phyloP scores from a whole-genome alignment of 495 filamentous ascomycete genomes.

The Aspergillus panamensis region DNA sequence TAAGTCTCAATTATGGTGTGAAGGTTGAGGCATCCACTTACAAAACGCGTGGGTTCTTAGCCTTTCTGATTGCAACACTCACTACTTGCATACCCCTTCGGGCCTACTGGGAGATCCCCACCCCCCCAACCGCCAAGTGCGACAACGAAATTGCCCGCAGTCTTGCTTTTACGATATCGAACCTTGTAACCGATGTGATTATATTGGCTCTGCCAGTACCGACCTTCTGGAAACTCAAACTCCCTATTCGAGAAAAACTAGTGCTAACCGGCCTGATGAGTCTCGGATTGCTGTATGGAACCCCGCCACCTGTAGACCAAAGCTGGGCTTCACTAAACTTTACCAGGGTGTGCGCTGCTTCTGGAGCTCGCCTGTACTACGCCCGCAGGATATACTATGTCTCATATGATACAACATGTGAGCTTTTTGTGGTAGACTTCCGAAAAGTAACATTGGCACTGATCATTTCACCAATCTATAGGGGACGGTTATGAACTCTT shows the following conservation, averaged over 20 bases:
- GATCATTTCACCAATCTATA: neutral
- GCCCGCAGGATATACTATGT: constrained; percentile 5
- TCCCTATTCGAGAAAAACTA: constrained; percentile 1
- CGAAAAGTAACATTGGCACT: neutral
- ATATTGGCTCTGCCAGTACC: neutral
- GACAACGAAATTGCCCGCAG: neutral
- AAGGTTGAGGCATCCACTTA: too few species aligned
- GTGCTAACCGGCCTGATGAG: constrained; percentile 3
- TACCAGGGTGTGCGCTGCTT: constrained; percentile 9
- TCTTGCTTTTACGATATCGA: constrained; percentile 4
- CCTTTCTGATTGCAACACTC: constrained; percentile 2
- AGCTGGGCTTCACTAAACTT: neutral
- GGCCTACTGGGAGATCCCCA: constrained; percentile 5
- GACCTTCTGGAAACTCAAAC: constrained; percentile 1
- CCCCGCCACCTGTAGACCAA: too few species aligned
- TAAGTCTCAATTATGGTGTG: neutral
- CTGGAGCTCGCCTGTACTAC: constrained; percentile 3
- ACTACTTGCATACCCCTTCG: constrained; percentile 2
- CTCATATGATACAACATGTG: constrained; percentile 4
- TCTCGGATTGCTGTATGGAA: constrained; percentile 1
- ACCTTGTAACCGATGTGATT: neutral
- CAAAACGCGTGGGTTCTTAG: neutral
- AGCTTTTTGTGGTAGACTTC: neutral
- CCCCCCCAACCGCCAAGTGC: neutral
- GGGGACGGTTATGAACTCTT: constrained; percentile 5